Evolutionary conservation across 306 rosid species (phyloP).

Genomic region (Sindora glabra): DNA sequence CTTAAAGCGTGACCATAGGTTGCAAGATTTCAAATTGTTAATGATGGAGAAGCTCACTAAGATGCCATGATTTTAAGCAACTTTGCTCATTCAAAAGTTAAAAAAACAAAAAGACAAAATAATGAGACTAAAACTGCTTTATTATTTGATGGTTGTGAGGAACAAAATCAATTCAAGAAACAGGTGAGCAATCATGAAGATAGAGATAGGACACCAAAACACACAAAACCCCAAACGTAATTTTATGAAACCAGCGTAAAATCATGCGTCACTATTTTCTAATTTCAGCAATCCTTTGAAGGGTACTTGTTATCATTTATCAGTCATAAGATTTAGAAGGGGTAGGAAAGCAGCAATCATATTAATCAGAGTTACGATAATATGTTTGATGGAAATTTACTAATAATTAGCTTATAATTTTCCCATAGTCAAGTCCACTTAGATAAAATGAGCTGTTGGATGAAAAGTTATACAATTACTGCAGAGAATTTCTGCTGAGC

Average conservation of each 20-base stretch:
- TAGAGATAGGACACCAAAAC: constrained; percentile 52
- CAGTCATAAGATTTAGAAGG: no score
- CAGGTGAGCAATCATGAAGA: constrained; percentile 67
- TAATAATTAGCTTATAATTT: constrained; percentile 15
- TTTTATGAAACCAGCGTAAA: not conserved
- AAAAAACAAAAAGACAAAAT: constrained; percentile 57
- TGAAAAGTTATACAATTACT: constrained; percentile 10
- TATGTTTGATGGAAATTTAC: not conserved
- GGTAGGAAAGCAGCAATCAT: not conserved
- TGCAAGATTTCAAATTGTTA: constrained; percentile 53
- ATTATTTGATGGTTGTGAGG: constrained; percentile 77
- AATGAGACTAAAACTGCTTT: constrained; percentile 56
- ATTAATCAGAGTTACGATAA: not conserved
- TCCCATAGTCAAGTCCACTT: not conserved
- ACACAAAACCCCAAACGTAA: constrained; percentile 27
- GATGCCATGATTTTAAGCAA: constrained; percentile 64
- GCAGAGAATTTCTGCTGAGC: not conserved
- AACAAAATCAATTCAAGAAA: constrained; percentile 66
- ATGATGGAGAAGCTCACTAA: constrained; percentile 89
- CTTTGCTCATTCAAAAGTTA: constrained; percentile 73
- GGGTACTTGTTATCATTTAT: no score
- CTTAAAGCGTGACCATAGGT: constrained; percentile 30
- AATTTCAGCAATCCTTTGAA: no score
- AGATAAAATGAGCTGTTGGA: not conserved
- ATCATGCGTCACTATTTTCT: no score